Evolutionary conservation across 805 yeast genomes (phyloP).

Genomic region (Peterozyma xylosa): DNA sequence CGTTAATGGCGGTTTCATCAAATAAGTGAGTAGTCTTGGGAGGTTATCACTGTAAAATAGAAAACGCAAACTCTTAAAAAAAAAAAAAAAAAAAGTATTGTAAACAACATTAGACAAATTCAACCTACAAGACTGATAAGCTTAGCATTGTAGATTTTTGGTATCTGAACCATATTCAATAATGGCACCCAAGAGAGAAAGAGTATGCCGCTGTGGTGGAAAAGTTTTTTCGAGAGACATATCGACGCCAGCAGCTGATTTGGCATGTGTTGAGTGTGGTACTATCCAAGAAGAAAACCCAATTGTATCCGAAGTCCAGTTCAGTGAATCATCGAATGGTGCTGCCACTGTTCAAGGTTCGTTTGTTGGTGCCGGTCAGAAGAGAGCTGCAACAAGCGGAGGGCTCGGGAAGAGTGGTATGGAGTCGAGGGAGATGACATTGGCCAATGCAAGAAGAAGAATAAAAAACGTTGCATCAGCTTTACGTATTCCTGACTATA

Average conservation of each 20-base stretch:
- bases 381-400: conserved; percentile 60
- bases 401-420: conserved; percentile 63
- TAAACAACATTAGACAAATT: too few relatives aligned
- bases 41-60: too few relatives aligned
- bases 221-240: conserved; percentile 45
- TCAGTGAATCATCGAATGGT: conserved; percentile 87
- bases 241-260: conserved; percentile 59
- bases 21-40: too few relatives aligned
- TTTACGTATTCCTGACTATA: conserved; percentile 72
- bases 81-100: too few relatives aligned
- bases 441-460: conserved; percentile 74
- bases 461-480: conserved; percentile 76
- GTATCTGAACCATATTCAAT: conserved; percentile 2
- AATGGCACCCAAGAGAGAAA: conserved; percentile 8
- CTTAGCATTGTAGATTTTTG: not conserved
- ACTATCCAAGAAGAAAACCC: conserved; percentile 85
- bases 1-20: too few relatives aligned
- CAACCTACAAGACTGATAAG: too few relatives aligned
- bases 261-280: conserved; percentile 81
- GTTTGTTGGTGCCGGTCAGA: conserved; percentile 82
- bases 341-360: conserved; percentile 96
- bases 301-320: conserved; percentile 91
- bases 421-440: conserved; percentile 85
- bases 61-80: too few relatives aligned
- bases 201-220: conserved; percentile 41